These are phyloP conservation scores for Ophiosphaerella herpotricha DNA, from an alignment of 2,329 filamentous ascomycete species.

Conservation along the genomic window DNA sequence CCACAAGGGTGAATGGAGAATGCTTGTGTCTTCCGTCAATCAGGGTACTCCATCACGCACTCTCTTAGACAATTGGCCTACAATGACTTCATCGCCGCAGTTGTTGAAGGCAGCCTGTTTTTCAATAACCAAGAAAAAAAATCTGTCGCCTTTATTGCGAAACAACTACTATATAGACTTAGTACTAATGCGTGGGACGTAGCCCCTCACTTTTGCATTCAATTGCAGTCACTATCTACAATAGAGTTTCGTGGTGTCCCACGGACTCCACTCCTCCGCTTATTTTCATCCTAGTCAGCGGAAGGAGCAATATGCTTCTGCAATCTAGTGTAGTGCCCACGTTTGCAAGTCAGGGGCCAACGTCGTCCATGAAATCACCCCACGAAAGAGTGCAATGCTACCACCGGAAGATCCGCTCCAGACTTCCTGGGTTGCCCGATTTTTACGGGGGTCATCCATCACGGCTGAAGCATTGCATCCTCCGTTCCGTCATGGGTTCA, in stretches of 20 bases:
- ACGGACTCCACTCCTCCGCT: too few species aligned
- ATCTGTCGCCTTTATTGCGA: too few species aligned
- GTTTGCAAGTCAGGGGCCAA: not conserved
- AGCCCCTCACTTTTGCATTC: too few species aligned
- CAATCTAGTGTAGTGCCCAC: not conserved
- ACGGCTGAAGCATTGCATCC: not conserved
- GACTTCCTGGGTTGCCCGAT: not conserved
- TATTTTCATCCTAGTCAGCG: not conserved
- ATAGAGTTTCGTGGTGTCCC: too few species aligned
- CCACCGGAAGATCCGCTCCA: constrained; percentile 2
- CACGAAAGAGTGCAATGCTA: not conserved
- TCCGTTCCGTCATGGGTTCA: constrained; percentile 6
- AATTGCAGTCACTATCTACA: too few species aligned
- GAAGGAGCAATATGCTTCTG: not conserved
- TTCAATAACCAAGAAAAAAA: not conserved
- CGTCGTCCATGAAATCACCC: not conserved
- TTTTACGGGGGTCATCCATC: constrained; percentile 5
- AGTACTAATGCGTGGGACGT: too few species aligned
- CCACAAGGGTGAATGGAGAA: not conserved
- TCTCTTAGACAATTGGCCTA: not conserved
- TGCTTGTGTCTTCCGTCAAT: not conserved
- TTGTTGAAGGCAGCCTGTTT: not conserved
- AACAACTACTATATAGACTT: too few species aligned
- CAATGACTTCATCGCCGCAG: not conserved
- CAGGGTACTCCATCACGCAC: not conserved